These are phyloP conservation scores for Echinosophora koreensis DNA, from an alignment of 306 rosid species.

Conservation along the genomic window DNA sequence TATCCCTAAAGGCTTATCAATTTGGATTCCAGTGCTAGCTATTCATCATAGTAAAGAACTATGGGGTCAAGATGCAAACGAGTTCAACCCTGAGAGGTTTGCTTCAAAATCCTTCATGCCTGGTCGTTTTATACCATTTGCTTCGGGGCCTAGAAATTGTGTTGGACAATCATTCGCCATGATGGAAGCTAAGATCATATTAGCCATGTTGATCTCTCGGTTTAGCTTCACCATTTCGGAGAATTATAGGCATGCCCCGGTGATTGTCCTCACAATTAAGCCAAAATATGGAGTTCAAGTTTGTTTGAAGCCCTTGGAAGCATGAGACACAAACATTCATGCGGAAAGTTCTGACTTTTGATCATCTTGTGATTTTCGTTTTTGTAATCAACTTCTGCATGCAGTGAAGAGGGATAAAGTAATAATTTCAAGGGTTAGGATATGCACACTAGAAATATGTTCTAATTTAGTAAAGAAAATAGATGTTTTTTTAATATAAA, in stretches of 20 bases:
- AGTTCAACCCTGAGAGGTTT: constrained; percentile 88
- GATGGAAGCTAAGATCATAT: constrained; percentile 93
- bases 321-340: constrained; percentile 2
- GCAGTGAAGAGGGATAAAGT: background rate
- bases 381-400: background rate
- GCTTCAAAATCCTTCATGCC: constrained; percentile 68
- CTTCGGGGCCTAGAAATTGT: constrained; percentile 86
- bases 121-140: constrained; percentile 88
- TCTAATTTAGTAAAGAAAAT: background rate
- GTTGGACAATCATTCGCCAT: constrained; percentile 89
- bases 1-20: constrained; percentile 86
- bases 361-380: background rate
- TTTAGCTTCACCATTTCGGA: constrained; percentile 76
- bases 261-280: constrained; percentile 85
- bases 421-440: constrained; percentile 28
- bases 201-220: constrained; percentile 71
- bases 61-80: constrained; percentile 90
- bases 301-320: constrained; percentile 66
- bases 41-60: constrained; percentile 84
- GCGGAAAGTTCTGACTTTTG: background rate
- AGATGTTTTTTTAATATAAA: background rate
- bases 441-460: background rate
- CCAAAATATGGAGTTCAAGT: constrained; percentile 94
- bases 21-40: constrained; percentile 95
- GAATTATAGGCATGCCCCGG: constrained; percentile 86